Evolutionary conservation across 257 asterid genomes (phyloP).

Genomic region (Rehmannia glutinosa): DNA sequence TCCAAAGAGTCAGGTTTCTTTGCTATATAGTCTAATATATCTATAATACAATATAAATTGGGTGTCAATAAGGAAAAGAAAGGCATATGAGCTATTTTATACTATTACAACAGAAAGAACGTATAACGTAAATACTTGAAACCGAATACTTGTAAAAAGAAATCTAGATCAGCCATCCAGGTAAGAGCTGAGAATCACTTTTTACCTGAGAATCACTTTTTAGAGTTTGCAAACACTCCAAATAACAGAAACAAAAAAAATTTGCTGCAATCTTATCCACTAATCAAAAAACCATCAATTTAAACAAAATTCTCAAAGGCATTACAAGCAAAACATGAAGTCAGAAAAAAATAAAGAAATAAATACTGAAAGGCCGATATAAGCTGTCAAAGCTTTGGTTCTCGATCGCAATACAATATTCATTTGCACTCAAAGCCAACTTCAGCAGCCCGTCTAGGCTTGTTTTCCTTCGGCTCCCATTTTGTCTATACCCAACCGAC

Average conservation of each 20-base stretch:
- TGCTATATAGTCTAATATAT: background rate
- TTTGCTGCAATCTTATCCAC: constrained; percentile 7
- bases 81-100: constrained; percentile 5
- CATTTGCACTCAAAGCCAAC: constrained; percentile 79
- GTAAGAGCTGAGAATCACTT: too few relatives aligned
- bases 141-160: too few relatives aligned
- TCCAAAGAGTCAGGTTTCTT: background rate
- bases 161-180: too few relatives aligned
- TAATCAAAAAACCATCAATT: constrained; percentile 13
- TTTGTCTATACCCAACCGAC: constrained; percentile 65
- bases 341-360: background rate
- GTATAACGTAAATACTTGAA: background rate
- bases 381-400: background rate
- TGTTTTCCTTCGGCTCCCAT: constrained; percentile 77
- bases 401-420: constrained; percentile 9
- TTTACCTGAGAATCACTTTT: too few relatives aligned
- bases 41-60: background rate
- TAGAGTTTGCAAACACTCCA: too few relatives aligned
- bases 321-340: constrained; percentile 20
- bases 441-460: constrained; percentile 92
- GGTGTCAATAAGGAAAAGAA: background rate
- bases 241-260: constrained; percentile 6
- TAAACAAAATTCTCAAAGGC: constrained; percentile 4
- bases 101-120: background rate
- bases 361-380: background rate